phyloP scores from a whole-genome alignment of 768 basidiomycete species.

The Russula sp. region DNA sequence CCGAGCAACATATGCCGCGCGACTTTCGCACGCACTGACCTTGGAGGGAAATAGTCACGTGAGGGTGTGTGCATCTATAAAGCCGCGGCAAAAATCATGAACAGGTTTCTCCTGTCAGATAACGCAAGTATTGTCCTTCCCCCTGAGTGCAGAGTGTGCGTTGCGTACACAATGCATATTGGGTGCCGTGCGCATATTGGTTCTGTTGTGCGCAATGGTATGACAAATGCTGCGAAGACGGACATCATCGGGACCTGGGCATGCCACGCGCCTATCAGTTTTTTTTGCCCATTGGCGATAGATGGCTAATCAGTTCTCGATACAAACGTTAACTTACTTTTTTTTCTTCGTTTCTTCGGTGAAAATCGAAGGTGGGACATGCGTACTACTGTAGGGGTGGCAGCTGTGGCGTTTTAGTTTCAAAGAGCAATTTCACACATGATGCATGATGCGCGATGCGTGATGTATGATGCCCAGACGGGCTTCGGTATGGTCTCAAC shows the following conservation, averaged over 20 bases:
- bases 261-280: slow-evolving; percentile 54
- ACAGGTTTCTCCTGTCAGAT: slow-evolving; percentile 7
- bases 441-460: not conserved
- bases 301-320: slow-evolving; percentile 71
- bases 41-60: slow-evolving; percentile 29
- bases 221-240: slow-evolving; percentile 48
- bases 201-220: slow-evolving; percentile 10
- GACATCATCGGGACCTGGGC: slow-evolving; percentile 57
- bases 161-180: not conserved
- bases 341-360: not conserved
- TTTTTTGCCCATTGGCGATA: slow-evolving; percentile 42
- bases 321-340: slow-evolving; percentile 39
- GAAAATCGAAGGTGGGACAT: not conserved
- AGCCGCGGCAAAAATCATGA: not conserved
- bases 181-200: slow-evolving; percentile 24
- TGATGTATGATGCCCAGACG: not conserved
- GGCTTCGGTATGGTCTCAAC: not conserved
- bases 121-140: slow-evolving; percentile 14
- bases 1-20: not conserved
- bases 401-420: slow-evolving; percentile 3
- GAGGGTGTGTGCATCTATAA: slow-evolving; percentile 23
- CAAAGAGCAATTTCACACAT: slow-evolving; percentile 1
- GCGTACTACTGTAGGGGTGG: not conserved
- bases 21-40: slow-evolving; percentile 55
- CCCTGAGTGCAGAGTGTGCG: slow-evolving; percentile 14